Conservation (phyloP, 2,329 filamentous ascomycete species). For the Clarireedia hainanense region DNA sequence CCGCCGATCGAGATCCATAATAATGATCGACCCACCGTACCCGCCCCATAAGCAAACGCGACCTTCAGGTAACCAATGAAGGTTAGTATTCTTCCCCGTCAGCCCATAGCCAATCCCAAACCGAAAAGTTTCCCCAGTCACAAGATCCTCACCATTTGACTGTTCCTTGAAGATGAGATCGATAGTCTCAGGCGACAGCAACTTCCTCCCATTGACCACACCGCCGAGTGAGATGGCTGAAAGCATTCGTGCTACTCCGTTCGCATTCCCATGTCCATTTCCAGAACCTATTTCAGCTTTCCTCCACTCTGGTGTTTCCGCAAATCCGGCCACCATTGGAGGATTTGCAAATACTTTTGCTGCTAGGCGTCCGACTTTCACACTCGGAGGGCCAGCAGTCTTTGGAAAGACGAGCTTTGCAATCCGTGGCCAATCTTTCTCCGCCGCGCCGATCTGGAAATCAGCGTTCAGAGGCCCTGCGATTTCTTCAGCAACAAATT, state of each 20-base stretch:
- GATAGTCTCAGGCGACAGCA: neutral
- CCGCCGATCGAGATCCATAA: conserved; percentile 36
- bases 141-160: neutral
- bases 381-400: neutral
- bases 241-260: conserved; percentile 28
- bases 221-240: neutral
- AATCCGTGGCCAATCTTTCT: conserved; percentile 6
- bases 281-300: conserved; percentile 34
- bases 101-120: conserved; percentile 24
- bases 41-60: conserved; percentile 36
- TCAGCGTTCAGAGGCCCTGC: conserved; percentile 1
- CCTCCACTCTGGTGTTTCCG: conserved; percentile 23
- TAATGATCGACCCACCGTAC: conserved; percentile 36
- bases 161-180: neutral
- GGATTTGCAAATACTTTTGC: conserved; percentile 3
- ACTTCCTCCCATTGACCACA: neutral
- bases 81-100: conserved; percentile 1
- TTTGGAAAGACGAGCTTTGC: too few relatives aligned
- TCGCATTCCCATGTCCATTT: conserved; percentile 40
- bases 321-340: neutral
- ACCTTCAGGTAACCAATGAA: conserved; percentile 27
- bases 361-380: neutral
- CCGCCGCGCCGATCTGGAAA: conserved; percentile 7
- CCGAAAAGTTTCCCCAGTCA: neutral
- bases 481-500: conserved; percentile 32